A percentile compares a stretch with the other conserved stretches of the same genome.
These are phyloP conservation scores for Powellomyces hirtus DNA, from an alignment of 192 early-diverging fungal species.

Conservation along the genomic window DNA sequence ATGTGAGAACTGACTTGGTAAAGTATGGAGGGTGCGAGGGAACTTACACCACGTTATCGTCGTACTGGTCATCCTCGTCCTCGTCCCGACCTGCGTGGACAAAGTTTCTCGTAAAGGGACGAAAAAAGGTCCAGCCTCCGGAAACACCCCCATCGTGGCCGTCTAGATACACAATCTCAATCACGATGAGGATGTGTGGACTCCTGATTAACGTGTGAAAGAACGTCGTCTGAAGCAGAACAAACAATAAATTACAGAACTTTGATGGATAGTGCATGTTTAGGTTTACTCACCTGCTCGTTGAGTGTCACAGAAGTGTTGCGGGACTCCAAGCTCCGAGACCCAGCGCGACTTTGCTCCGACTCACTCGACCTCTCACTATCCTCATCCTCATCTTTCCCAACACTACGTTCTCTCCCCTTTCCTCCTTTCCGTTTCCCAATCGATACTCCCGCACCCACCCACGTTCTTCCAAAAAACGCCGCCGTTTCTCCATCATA, in stretches of 20 bases:
- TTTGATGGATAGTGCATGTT: background rate
- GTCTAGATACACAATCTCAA: slow-evolving; percentile 29
- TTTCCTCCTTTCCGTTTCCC: background rate
- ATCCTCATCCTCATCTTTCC: too few species aligned
- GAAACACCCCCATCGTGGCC: slow-evolving; percentile 27
- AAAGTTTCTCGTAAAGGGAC: slow-evolving; percentile 42
- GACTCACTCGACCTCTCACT: background rate
- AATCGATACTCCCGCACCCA: background rate
- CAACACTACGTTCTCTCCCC: too few species aligned
- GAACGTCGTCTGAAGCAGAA: slow-evolving; percentile 24
- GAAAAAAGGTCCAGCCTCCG: slow-evolving; percentile 49
- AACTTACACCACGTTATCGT: too few species aligned
- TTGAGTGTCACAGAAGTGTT: background rate
- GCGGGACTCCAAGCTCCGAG: background rate
- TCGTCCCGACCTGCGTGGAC: slow-evolving; percentile 18
- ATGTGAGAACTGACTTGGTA: too few species aligned
- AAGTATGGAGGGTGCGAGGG: too few species aligned
- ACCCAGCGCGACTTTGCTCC: background rate
- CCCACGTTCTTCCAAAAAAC: slow-evolving; percentile 33
- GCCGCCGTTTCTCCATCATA: slow-evolving; percentile 26
- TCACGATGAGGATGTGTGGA: slow-evolving; percentile 29
- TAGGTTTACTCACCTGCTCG: background rate
- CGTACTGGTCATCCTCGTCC: slow-evolving; percentile 17
- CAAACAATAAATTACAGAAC: background rate
- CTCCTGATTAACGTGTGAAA: slow-evolving; percentile 36